phyloP scores from a whole-genome alignment of 1,139 yeast species.

The Saccharomyces hybrid region DNA sequence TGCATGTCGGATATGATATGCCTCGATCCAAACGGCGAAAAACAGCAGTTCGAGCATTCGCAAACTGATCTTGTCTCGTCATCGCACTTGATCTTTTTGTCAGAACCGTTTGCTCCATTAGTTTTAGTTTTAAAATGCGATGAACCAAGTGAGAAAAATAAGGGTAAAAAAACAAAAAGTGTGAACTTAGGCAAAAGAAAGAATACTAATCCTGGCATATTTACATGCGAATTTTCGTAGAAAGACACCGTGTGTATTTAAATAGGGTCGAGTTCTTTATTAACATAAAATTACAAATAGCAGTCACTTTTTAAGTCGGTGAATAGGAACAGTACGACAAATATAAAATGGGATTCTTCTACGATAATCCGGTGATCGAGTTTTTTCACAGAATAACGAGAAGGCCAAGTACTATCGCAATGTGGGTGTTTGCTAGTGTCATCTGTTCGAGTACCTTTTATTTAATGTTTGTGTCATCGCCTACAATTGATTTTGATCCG shows the following conservation, averaged over 20 bases:
- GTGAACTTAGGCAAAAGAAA: not conserved
- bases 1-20: too few species aligned
- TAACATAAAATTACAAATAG: not conserved
- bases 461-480: conserved; percentile 12
- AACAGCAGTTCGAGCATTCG: too few species aligned
- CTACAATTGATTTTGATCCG: not conserved
- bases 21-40: not conserved
- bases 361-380: conserved; percentile 25
- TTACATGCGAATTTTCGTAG: not conserved
- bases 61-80: too few species aligned
- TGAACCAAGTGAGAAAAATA: not conserved
- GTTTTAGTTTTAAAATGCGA: not conserved
- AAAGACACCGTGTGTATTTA: not conserved
- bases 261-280: not conserved
- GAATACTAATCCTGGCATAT: not conserved
- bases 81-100: too few species aligned
- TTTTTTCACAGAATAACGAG: conserved; percentile 19
- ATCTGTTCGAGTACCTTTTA: conserved; percentile 23
- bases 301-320: not conserved
- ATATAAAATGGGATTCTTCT: conserved; percentile 23
- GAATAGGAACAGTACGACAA: too few species aligned
- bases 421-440: conserved; percentile 30
- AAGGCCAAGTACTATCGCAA: conserved; percentile 23
- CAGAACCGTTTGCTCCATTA: not conserved
- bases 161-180: not conserved